Percentiles rank a stretch among this genome's conserved stretches.
phyloP scores from a whole-genome alignment of 805 yeast genomes.

The Yarrowia keelungensis region DNA sequence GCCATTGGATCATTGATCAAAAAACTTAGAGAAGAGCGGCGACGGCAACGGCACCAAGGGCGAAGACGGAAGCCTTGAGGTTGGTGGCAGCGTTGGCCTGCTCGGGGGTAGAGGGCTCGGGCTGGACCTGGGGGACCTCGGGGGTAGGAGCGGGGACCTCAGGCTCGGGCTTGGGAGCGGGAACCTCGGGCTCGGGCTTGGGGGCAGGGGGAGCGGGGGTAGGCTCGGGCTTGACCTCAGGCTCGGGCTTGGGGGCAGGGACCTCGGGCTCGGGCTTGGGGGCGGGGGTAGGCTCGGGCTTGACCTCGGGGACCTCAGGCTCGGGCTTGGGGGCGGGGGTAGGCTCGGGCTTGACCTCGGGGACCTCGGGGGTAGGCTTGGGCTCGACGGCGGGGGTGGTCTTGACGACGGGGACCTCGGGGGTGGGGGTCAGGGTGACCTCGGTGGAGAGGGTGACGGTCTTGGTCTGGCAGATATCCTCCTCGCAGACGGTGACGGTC shows the following conservation, averaged over 20 bases:
- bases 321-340: constrained; percentile 25
- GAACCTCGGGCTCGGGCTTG: constrained; percentile 6
- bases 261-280: constrained; percentile 14
- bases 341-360: constrained; percentile 26
- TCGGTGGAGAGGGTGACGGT: constrained; percentile 37
- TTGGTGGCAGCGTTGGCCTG: constrained; percentile 36
- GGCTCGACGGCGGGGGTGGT: constrained; percentile 11
- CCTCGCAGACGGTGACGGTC: constrained; percentile 37
- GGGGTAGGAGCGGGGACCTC: constrained; percentile 6
- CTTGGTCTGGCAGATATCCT: constrained; percentile 35
- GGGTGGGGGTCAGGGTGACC: constrained; percentile 35
- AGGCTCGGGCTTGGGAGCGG: constrained; percentile 6
- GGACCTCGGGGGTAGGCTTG: constrained; percentile 24
- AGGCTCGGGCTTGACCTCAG: constrained; percentile 17
- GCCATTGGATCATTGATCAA: constrained; percentile 25
- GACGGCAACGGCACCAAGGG: constrained; percentile 37
- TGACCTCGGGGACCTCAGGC: constrained; percentile 19
- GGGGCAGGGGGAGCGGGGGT: neutral
- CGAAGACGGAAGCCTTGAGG: constrained; percentile 37
- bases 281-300: constrained; percentile 17
- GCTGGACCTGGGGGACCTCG: constrained; percentile 32
- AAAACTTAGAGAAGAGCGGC: constrained; percentile 38
- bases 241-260: constrained; percentile 6
- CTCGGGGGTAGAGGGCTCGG: constrained; percentile 31
- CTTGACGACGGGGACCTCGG: constrained; percentile 14